Conservation (phyloP, 768 basidiomycete genomes). For the Rhodotorula paludigena region DNA sequence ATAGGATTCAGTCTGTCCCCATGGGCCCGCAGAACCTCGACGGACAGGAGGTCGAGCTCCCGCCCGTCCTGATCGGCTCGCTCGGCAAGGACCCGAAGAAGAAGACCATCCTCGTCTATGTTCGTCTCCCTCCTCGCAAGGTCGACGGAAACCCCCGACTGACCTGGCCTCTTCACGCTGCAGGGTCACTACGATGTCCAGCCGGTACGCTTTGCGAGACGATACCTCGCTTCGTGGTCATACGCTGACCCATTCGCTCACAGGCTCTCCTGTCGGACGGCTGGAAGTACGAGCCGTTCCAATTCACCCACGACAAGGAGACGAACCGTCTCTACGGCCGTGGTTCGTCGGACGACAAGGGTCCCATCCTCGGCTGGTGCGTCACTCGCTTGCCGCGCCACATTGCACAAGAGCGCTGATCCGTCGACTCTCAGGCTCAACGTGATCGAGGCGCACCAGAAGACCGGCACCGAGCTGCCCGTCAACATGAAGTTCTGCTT, state of each 20-base stretch:
- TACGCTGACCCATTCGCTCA: no score
- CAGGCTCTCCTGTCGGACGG: conserved; percentile 62
- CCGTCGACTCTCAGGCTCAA: conserved; percentile 33
- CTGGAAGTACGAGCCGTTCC: conserved; percentile 83
- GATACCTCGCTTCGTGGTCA: no score
- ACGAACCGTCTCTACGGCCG: conserved; percentile 69
- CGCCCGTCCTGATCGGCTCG: conserved; percentile 74
- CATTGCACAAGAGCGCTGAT: no score
- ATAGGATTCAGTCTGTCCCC: conserved; percentile 65
- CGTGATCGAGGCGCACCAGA: conserved; percentile 70
- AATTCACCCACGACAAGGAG: conserved; percentile 57
- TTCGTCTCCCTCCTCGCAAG: neutral
- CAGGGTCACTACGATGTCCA: conserved; percentile 81
- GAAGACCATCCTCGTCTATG: conserved; percentile 90
- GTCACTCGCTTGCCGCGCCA: neutral
- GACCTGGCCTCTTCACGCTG: neutral
- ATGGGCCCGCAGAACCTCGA: conserved; percentile 72
- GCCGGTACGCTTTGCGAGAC: no score
- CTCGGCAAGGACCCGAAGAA: conserved; percentile 79
- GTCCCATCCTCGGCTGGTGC: conserved; percentile 19
- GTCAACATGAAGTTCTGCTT: conserved; percentile 89
- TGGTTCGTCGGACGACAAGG: conserved; percentile 86
- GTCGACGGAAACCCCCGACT: neutral
- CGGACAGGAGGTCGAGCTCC: conserved; percentile 66
- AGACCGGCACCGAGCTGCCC: conserved; percentile 65